Evolutionary conservation across 2,329 filamentous ascomycete species (phyloP).

Genomic region (Hypoxylon sp.): DNA sequence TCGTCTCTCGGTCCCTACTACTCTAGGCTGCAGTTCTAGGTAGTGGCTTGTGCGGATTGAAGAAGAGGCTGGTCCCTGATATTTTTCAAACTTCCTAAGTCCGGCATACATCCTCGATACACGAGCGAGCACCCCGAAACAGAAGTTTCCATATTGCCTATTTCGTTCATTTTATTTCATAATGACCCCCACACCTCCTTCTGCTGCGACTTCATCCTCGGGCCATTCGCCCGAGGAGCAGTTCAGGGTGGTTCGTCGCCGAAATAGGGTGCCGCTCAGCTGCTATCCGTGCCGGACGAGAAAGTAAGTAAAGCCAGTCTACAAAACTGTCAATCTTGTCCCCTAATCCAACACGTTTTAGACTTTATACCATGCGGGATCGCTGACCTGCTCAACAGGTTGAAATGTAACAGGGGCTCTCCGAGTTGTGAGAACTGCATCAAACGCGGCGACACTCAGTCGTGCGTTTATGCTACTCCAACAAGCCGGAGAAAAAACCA

Average conservation of each 20-base stretch:
- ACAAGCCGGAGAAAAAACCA: constrained; percentile 76
- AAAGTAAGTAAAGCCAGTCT: constrained; percentile 68
- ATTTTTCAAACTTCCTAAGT: constrained; percentile 35
- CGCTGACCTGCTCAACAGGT: constrained; percentile 47
- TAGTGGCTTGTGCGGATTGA: constrained; percentile 22
- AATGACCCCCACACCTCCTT: constrained; percentile 82
- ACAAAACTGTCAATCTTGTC: constrained; percentile 23
- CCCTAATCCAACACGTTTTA: constrained; percentile 31
- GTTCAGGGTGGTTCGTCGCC: constrained; percentile 87
- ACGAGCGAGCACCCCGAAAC: constrained; percentile 27
- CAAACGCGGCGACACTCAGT: constrained; percentile 80
- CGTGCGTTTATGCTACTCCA: constrained; percentile 85
- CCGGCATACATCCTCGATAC: constrained; percentile 33
- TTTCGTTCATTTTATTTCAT: constrained; percentile 36
- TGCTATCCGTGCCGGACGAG: constrained; percentile 90
- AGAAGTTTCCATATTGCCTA: constrained; percentile 10
- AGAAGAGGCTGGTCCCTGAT: constrained; percentile 36
- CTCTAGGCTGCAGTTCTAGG: constrained; percentile 1
- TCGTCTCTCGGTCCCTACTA: constrained; percentile 15
- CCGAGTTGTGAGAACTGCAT: constrained; percentile 91
- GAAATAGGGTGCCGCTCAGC: constrained; percentile 90
- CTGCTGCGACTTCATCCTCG: constrained; percentile 78
- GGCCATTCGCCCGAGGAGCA: constrained; percentile 84
- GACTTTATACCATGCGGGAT: constrained; percentile 23
- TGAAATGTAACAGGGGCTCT: constrained; percentile 89